A percentile compares a stretch with the other conserved stretches of the same genome.
These are phyloP conservation scores for Fusarium newnesense DNA, from an alignment of 2,329 filamentous ascomycete species.

Conservation along the genomic window DNA sequence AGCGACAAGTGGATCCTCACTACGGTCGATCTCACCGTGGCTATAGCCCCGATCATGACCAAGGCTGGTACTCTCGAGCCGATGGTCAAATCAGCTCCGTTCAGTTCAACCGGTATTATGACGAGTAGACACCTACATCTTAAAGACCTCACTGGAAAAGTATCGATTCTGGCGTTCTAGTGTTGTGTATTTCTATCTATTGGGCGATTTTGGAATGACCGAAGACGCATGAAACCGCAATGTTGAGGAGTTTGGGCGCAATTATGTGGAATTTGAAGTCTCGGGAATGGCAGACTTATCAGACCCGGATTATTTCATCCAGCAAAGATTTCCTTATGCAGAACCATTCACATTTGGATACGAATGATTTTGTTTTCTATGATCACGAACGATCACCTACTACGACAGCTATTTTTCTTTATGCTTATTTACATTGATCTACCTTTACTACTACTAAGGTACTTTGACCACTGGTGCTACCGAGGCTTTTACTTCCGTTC, in stretches of 20 bases:
- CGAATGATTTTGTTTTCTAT: constrained; percentile 11
- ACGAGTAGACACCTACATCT: constrained; percentile 30
- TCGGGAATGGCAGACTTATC: constrained; percentile 6
- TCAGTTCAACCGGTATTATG: constrained; percentile 46
- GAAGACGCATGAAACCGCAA: constrained; percentile 36
- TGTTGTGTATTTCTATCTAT: constrained; percentile 42
- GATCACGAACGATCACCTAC: constrained; percentile 25
- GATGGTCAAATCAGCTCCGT: constrained; percentile 48
- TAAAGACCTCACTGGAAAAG: constrained; percentile 19
- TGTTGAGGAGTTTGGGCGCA: constrained; percentile 43
- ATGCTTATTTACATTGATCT: constrained; percentile 14
- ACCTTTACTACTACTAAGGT: not conserved
- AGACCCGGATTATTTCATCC: constrained; percentile 18
- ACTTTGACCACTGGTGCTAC: constrained; percentile 2
- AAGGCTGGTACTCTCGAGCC: constrained; percentile 50
- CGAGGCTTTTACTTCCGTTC: not conserved
- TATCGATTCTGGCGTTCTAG: constrained; percentile 35
- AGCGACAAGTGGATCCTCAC: constrained; percentile 51
- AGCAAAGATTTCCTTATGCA: constrained; percentile 14
- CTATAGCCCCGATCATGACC: constrained; percentile 43
- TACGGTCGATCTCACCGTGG: constrained; percentile 38
- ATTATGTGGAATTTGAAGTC: constrained; percentile 8
- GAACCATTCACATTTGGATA: constrained; percentile 11
- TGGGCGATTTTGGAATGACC: constrained; percentile 17
- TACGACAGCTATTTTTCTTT: constrained; percentile 20